Conservation (phyloP, 2,329 filamentous ascomycete species). For the Sphaerulina musiva region DNA sequence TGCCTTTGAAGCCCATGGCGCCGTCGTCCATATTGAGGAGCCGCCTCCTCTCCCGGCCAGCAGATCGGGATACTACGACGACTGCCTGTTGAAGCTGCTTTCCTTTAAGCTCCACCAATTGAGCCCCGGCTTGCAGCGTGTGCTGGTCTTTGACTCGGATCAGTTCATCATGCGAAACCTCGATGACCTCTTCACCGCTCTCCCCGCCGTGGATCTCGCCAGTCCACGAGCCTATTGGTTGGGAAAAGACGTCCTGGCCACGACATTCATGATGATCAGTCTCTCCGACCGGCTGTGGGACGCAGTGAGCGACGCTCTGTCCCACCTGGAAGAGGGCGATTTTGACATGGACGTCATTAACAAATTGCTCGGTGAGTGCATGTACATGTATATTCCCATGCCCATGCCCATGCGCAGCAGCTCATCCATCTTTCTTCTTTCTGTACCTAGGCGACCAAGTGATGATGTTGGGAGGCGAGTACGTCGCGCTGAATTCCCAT, state of each 20-base stretch:
- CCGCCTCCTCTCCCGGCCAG: slow-evolving; percentile 19
- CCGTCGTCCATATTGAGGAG: slow-evolving; percentile 19
- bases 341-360: slow-evolving; percentile 33
- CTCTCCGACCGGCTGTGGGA: slow-evolving; percentile 27
- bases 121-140: slow-evolving; percentile 19
- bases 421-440: neutral
- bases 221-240: slow-evolving; percentile 31
- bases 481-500: slow-evolving; percentile 27
- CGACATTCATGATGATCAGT: slow-evolving; percentile 28
- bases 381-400: too few species aligned
- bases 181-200: slow-evolving; percentile 27
- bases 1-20: slow-evolving; percentile 15
- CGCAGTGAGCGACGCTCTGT: slow-evolving; percentile 19
- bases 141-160: slow-evolving; percentile 28
- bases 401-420: too few species aligned
- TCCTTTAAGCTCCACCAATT: slow-evolving; percentile 29
- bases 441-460: slow-evolving; percentile 18
- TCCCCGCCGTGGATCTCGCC: slow-evolving; percentile 24
- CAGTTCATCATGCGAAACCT: slow-evolving; percentile 29
- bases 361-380: slow-evolving; percentile 19
- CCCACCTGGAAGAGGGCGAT: slow-evolving; percentile 15
- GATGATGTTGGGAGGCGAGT: slow-evolving; percentile 27
- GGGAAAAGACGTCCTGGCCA: slow-evolving; percentile 24
- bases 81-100: slow-evolving; percentile 28
- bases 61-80: slow-evolving; percentile 22